A percentile compares a stretch with the other conserved stretches of the same genome.
Evolutionary conservation across 768 basidiomycete species (phyloP).

Genomic region (Suillus subalutaceus): DNA sequence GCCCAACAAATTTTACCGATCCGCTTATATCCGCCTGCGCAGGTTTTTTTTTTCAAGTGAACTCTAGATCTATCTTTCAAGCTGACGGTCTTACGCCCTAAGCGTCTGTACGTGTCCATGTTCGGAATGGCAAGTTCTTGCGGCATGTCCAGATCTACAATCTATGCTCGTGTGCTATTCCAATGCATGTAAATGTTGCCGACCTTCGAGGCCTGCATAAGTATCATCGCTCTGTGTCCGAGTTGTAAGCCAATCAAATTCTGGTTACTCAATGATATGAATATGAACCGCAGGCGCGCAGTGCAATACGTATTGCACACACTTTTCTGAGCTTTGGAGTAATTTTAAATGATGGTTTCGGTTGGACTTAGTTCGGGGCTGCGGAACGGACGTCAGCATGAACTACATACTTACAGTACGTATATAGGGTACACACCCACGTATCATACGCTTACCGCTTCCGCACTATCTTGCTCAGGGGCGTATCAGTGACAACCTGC

Average conservation of each 20-base stretch:
- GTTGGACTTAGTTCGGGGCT: neutral
- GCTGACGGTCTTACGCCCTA: neutral
- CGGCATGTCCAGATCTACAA: neutral
- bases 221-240: neutral
- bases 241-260: neutral
- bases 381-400: neutral
- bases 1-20: neutral
- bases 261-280: neutral
- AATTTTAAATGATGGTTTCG: neutral
- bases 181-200: neutral
- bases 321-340: neutral
- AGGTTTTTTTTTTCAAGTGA: neutral
- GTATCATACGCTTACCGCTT: neutral
- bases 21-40: neutral
- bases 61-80: neutral
- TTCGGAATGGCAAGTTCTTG: neutral
- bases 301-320: neutral
- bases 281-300: neutral
- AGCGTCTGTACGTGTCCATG: neutral
- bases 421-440: neutral
- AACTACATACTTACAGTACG: too few species aligned
- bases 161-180: neutral
- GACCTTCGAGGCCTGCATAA: too few species aligned
- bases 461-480: too few species aligned
- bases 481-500: neutral